Evolutionary conservation across 257 asterid species (phyloP).

Genomic region (Salvia rosmarinus): DNA sequence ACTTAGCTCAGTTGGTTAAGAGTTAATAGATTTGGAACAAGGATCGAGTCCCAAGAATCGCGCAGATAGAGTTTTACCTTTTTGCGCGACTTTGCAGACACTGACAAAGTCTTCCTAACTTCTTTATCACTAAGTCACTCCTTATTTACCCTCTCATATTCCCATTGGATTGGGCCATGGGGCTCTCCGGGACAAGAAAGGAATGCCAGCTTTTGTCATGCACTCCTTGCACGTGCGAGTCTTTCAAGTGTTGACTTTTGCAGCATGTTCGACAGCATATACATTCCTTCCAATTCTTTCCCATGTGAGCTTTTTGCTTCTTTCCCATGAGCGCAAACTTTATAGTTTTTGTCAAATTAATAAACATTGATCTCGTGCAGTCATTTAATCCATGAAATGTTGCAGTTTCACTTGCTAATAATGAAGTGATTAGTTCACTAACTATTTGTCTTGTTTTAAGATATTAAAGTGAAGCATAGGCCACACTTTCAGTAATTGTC

Average conservation of each 20-base stretch:
- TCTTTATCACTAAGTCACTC: too few species aligned
- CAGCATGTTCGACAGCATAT: conserved; percentile 10
- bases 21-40: too few species aligned
- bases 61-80: too few species aligned
- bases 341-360: not conserved
- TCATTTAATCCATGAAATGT: conserved; percentile 15
- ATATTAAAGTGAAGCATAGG: not conserved
- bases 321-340: not conserved
- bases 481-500: conserved; percentile 37
- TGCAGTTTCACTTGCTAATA: conserved; percentile 22
- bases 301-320: conserved; percentile 24
- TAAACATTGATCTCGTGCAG: conserved; percentile 3
- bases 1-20: too few species aligned
- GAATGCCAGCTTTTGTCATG: conserved; percentile 32
- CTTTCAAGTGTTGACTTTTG: conserved; percentile 35
- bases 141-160: too few species aligned
- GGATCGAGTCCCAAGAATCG: too few species aligned
- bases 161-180: too few species aligned
- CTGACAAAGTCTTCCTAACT: too few species aligned
- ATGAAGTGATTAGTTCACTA: conserved; percentile 31
- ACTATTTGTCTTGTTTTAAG: conserved; percentile 28
- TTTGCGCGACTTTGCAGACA: too few species aligned
- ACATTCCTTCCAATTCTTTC: not conserved
- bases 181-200: too few species aligned
- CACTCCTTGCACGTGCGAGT: conserved; percentile 34